Evolutionary conservation across 2,329 filamentous ascomycete species (phyloP), one percentile per base, ranked within the genome.

Genomic region (Phialophora chinensis): DNA sequence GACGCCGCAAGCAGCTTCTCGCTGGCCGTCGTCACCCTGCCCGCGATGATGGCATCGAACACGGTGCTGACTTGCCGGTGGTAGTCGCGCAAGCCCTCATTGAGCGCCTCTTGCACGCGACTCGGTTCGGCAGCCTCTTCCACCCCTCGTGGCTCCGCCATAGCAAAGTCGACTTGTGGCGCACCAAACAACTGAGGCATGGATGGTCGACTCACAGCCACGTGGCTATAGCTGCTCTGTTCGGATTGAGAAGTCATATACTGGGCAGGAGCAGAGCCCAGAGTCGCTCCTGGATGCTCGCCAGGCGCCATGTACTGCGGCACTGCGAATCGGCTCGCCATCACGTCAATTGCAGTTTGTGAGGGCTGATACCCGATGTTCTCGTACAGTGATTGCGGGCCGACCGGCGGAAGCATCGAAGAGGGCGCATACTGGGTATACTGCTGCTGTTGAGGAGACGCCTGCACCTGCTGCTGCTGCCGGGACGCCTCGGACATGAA

Each of bases 291-390:
- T 73, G 86, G 83, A 75, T 88, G 83, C 76, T 91, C 89, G 79
- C 83, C 84, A 73, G 86, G 80, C 73, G 82, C 76, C 79, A 92
- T 93, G 83, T 95, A 97, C 75, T 90, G 89, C 81, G 89, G 84
- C 76, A 89, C 85, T 68, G 86, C 85, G 78, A 92, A 87, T 76
- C 85, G 85, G 75, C 80, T 88, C 76, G 88, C 82, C 78, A 93
- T 84, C 80, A 92, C 91, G 77, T 92, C 90, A 80, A 95, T 87
- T 68, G 86, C 87, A 80, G 90, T 86, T 76, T 92, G 91, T 82
- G 90, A 65, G 73, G 88, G 83, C 75, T 89, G 85, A 81, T 92
- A 96, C 80, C 88, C 86, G 77, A 89, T 87, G 75, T 87, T 82
- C 79, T 94, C 91, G 81, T 96, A 96, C 73, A 84, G 79, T 67